Conservation (phyloP, 768 basidiomycete species). For the Kondoa malvinella region DNA sequence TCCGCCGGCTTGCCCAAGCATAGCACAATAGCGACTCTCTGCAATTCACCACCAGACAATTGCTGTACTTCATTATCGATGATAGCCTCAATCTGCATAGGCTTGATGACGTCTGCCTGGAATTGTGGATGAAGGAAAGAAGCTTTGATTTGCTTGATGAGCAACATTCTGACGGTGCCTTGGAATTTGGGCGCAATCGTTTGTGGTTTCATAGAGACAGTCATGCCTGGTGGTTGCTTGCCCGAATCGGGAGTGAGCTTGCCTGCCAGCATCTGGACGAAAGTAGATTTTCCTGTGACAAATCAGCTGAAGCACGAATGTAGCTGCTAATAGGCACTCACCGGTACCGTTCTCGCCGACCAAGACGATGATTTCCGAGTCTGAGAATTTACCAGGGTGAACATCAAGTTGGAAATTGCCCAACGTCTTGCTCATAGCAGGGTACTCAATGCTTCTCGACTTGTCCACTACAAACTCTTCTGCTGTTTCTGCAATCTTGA, state of each 20-base stretch:
- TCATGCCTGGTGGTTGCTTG: constrained; percentile 49
- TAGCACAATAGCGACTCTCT: constrained; percentile 88
- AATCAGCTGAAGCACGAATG: too few relatives aligned
- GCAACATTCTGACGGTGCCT: constrained; percentile 84
- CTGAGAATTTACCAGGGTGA: constrained; percentile 77
- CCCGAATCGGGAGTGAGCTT: constrained; percentile 57
- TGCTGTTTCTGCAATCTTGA: constrained; percentile 93
- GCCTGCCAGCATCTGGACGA: constrained; percentile 85
- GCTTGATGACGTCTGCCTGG: constrained; percentile 93
- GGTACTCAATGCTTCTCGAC: constrained; percentile 77
- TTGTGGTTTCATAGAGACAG: constrained; percentile 94
- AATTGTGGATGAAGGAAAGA: constrained; percentile 99
- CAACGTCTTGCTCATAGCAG: constrained; percentile 90
- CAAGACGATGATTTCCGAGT: constrained; percentile 98
- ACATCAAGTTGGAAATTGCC: constrained; percentile 91
- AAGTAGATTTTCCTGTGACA: constrained; percentile 68
- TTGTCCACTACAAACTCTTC: constrained; percentile 77
- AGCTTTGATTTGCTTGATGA: constrained; percentile 82
- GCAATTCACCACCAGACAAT: constrained; percentile 91
- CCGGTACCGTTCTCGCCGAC: constrained; percentile 95
- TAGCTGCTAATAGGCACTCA: constrained; percentile 13
- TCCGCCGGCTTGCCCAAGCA: constrained; percentile 56
- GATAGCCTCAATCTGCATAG: constrained; percentile 83
- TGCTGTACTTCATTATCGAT: constrained; percentile 98
- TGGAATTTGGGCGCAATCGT: constrained; percentile 96